Evolutionary conservation across 2,329 filamentous ascomycete species (phyloP), one percentile per base, ranked within the genome.

Genomic region (Cladosporium phlei): DNA sequence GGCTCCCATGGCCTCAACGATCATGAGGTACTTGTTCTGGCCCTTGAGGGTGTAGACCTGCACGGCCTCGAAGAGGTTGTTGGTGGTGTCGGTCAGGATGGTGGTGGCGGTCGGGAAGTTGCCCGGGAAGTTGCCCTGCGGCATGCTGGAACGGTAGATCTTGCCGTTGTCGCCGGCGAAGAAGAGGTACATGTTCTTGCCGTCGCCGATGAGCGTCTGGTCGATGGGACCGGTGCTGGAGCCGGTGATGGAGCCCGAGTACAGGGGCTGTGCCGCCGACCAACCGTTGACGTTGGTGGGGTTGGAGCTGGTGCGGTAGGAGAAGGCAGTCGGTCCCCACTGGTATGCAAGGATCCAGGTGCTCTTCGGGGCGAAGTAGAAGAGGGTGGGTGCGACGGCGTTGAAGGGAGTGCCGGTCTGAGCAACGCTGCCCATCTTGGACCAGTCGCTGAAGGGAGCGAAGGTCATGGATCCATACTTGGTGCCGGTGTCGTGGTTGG

Each of bases 81-180:
- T 70, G 12, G 46, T 68, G 1, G 70, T 66, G 60, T 80, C 80
- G 59, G 65, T 75, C 56, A 82, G 55, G 50, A 74, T 63, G 2
- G 70, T 73, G 0, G 69, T 74, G 0, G 69, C 47, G 0, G 69
- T 66, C 50, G 80, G 79, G 58, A 85, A 83, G 60, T 62, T 73
- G 29, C 75, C 72, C 0, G 82, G 82, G 70, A 85, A 85, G 52
- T 77, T 75, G 34, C 63, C 71, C 16, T 82, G 75, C 22, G 81
- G 71, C 78, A 83, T 84, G 59, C 72, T 77, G 42, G 79, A 62
- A 2, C 81, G 73, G 66, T 85, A 85, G 58, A 85, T 80, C 37
- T 74, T 75, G 61, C 82, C 82, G 52, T 85, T 82, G 64, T 85
- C 82, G 6, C 79, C 81, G 0, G 73, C 71, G 55, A 84, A 85